Percentiles rank a stretch among this genome's conserved stretches.
Conservation (phyloP, 148 eudicot species). For the Cornus florida region DNA sequence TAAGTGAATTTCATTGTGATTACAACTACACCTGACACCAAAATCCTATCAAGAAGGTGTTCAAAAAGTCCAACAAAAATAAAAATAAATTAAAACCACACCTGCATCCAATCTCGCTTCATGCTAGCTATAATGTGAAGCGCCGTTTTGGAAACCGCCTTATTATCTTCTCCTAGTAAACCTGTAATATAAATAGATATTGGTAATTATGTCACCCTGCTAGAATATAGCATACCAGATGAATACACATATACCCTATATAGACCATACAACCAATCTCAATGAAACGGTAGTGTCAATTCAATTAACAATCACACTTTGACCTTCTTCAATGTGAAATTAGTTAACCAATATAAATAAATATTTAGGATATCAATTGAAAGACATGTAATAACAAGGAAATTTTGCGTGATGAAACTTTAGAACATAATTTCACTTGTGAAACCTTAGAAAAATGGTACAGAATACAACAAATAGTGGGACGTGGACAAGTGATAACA, state of each 20-base stretch:
- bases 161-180: conserved; percentile 40
- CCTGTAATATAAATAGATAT: conserved; percentile 28
- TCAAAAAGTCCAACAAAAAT: background rate
- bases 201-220: background rate
- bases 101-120: conserved; percentile 98
- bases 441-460: background rate
- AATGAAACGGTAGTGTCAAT: background rate
- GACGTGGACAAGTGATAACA: too few species aligned
- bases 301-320: background rate
- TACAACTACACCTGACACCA: background rate
- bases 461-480: too few species aligned
- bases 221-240: background rate
- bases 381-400: background rate
- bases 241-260: background rate
- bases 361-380: too few species aligned
- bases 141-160: conserved; percentile 54
- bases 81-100: conserved; percentile 12
- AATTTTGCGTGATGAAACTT: background rate
- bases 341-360: too few species aligned
- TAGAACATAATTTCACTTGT: background rate
- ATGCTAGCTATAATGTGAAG: conserved; percentile 77
- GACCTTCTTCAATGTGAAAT: background rate
- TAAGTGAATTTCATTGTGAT: background rate
- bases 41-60: background rate
- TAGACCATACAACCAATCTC: background rate